Conservation (phyloP, 169 alveolate genomes). For the Plasmodium falciparum region DNA sequence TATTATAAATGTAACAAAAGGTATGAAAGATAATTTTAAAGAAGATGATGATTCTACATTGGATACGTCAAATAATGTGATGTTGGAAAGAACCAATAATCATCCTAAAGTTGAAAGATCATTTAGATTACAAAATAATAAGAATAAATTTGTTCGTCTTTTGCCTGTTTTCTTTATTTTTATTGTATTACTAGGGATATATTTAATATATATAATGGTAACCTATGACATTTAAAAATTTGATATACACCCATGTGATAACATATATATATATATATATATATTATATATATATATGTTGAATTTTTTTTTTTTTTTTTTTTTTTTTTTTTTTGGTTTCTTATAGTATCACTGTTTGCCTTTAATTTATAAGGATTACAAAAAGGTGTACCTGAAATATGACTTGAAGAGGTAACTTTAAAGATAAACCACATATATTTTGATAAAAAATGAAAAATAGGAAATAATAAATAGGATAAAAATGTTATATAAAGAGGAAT, state of each 20-base stretch:
- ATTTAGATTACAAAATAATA: slow-evolving; percentile 28
- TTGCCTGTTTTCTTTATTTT: slow-evolving; percentile 68
- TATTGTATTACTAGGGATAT: slow-evolving; percentile 42
- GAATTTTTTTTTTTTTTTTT: too few species aligned
- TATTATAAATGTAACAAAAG: slow-evolving; percentile 19
- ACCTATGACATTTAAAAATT: not conserved
- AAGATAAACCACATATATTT: too few species aligned
- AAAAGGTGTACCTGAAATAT: too few species aligned
- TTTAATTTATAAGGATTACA: too few species aligned
- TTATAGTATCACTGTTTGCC: too few species aligned
- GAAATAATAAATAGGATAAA: too few species aligned
- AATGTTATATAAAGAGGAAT: too few species aligned
- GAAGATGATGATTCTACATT: slow-evolving; percentile 2
- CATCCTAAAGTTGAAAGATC: not conserved
- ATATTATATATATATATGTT: not conserved
- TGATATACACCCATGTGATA: too few species aligned
- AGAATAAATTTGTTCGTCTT: slow-evolving; percentile 34
- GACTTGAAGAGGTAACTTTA: too few species aligned
- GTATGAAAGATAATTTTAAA: slow-evolving; percentile 11
- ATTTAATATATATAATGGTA: slow-evolving; percentile 72
- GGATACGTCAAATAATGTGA: slow-evolving; percentile 4
- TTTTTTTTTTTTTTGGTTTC: too few species aligned
- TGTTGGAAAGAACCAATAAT: slow-evolving; percentile 1
- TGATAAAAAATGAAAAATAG: too few species aligned
- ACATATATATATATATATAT: too few species aligned